A percentile compares a stretch with the other conserved stretches of the same genome.
Conservation (phyloP, 257 asterid species). For the Solanum peruvianum region DNA sequence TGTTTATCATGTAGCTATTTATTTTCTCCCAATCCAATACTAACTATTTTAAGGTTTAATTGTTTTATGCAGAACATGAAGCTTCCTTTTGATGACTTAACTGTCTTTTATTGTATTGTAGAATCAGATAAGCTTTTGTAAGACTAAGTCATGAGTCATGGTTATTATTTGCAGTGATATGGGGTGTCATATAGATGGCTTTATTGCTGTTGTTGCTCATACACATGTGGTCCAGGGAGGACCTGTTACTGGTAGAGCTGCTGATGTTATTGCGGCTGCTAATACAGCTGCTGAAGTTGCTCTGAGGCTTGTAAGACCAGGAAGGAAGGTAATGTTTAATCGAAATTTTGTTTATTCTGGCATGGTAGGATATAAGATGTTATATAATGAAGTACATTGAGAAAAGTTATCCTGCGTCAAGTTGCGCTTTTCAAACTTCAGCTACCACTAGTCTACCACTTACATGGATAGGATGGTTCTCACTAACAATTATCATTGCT, state of each 20-base stretch:
- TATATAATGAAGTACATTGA: neutral
- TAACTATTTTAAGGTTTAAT: neutral
- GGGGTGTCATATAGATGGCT: constrained; percentile 99
- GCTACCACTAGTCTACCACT: neutral
- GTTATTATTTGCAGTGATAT: constrained; percentile 53
- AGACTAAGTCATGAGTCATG: neutral
- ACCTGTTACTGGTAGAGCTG: constrained; percentile 75
- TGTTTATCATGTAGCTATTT: neutral
- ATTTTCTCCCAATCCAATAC: neutral
- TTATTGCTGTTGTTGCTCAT: constrained; percentile 85
- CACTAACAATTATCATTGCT: neutral
- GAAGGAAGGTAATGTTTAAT: constrained; percentile 45
- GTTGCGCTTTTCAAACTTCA: neutral
- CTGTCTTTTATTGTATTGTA: neutral
- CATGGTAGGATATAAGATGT: neutral
- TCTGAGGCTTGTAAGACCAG: constrained; percentile 85
- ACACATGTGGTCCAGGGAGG: constrained; percentile 81
- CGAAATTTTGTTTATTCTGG: neutral
- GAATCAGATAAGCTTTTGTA: neutral
- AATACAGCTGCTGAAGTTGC: constrained; percentile 97
- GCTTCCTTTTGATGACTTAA: neutral
- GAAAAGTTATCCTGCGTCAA: neutral
- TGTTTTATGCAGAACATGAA: neutral
- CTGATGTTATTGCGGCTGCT: constrained; percentile 88
- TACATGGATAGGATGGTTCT: neutral